These are phyloP conservation scores for Knufia petricola DNA, from an alignment of 2,329 filamentous ascomycete species.

Conservation along the genomic window DNA sequence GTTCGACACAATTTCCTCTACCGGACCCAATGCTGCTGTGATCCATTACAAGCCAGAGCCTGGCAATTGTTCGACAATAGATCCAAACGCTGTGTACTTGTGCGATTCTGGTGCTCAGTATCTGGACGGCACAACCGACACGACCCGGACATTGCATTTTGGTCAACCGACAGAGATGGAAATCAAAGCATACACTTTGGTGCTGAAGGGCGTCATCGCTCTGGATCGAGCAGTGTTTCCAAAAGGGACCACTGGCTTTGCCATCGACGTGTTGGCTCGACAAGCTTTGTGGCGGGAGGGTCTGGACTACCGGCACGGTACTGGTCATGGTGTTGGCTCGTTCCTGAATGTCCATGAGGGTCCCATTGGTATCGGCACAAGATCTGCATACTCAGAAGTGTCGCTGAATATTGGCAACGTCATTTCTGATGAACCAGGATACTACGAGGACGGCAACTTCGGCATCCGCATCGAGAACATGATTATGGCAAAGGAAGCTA, in stretches of 20 bases:
- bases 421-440: slow-evolving; percentile 90
- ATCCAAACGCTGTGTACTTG: slow-evolving; percentile 78
- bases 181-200: slow-evolving; percentile 81
- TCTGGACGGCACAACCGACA: slow-evolving; percentile 89
- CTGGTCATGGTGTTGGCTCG: slow-evolving; percentile 89
- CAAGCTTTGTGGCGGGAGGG: slow-evolving; percentile 91
- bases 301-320: slow-evolving; percentile 91
- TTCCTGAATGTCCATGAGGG: slow-evolving; percentile 97
- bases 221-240: slow-evolving; percentile 82
- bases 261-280: slow-evolving; percentile 76
- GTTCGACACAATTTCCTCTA: slow-evolving; percentile 93
- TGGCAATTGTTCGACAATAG: slow-evolving; percentile 70
- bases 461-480: slow-evolving; percentile 97
- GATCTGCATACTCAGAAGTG: slow-evolving; percentile 85
- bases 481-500: slow-evolving; percentile 77
- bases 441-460: slow-evolving; percentile 91
- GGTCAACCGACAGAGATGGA: slow-evolving; percentile 74
- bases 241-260: slow-evolving; percentile 89
- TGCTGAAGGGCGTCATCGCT: slow-evolving; percentile 87
- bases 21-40: slow-evolving; percentile 81
- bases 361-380: slow-evolving; percentile 88
- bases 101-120: slow-evolving; percentile 98
- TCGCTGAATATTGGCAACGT: slow-evolving; percentile 86
- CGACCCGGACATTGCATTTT: slow-evolving; percentile 87
- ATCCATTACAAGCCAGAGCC: slow-evolving; percentile 92